A percentile compares a stretch with the other conserved stretches of the same genome.
phyloP scores from a whole-genome alignment of 2,329 filamentous ascomycete species.

The Monilinia vaccinii-corymbosi region DNA sequence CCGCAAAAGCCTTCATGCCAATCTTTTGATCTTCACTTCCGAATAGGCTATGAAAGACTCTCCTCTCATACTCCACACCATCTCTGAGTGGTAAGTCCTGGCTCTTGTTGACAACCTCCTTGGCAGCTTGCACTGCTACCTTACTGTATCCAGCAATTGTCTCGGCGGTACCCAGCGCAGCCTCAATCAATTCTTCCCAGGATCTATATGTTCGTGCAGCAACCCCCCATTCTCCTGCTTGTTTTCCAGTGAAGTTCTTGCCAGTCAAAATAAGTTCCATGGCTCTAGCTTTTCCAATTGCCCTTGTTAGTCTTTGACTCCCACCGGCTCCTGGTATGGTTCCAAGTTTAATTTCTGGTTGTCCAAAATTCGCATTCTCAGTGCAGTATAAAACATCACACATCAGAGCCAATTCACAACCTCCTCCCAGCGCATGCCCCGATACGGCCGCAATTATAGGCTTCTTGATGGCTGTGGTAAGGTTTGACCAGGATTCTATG shows the following conservation, averaged over 20 bases:
- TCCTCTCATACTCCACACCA: constrained; percentile 88
- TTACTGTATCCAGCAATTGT: constrained; percentile 80
- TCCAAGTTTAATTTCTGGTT: constrained; percentile 94
- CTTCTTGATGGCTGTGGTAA: constrained; percentile 80
- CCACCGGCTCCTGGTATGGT: constrained; percentile 88
- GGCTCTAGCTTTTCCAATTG: constrained; percentile 72
- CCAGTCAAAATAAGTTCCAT: constrained; percentile 91
- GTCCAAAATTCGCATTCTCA: constrained; percentile 78
- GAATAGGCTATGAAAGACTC: constrained; percentile 88
- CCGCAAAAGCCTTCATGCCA: constrained; percentile 89
- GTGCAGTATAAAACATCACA: constrained; percentile 92
- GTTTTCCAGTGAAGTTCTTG: constrained; percentile 69
- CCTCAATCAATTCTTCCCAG: constrained; percentile 74
- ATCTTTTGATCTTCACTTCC: constrained; percentile 96
- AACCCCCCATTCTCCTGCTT: constrained; percentile 85
- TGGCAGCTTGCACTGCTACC: constrained; percentile 81
- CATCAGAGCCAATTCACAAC: constrained; percentile 97
- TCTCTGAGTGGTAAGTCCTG: constrained; percentile 82
- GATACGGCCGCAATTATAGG: constrained; percentile 91
- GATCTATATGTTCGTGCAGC: constrained; percentile 73
- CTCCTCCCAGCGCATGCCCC: constrained; percentile 87
- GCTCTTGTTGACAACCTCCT: constrained; percentile 99
- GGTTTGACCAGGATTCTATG: constrained; percentile 87
- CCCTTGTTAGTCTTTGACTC: constrained; percentile 76
- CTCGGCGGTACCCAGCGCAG: constrained; percentile 72